Base-by-base conservation (phyloP, 805 yeast genomes). In the Wickerhamiella sergipiensis region DNA sequence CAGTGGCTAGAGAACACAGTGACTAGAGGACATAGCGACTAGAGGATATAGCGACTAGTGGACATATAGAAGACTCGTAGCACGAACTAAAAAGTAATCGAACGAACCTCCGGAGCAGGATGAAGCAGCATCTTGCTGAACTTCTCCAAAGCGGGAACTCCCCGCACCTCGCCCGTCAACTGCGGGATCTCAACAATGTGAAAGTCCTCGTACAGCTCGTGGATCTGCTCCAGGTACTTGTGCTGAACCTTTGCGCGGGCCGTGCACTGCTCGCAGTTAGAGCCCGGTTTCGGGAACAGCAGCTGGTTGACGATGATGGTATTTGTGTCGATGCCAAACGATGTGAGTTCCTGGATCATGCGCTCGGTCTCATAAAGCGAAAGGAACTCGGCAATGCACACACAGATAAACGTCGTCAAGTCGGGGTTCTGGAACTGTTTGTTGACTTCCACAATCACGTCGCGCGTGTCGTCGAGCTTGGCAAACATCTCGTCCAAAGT, bases 301-400 rank as follows among this genome's bases (percentile, higher is more conserved):
- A 92, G 75, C 70, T 92, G 98, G 71, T 92, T 92, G 50, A 94
- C 95, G 55, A 92, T 89, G 62, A 92, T 92, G 39, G 96, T 84
- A 68, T 88, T 90, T 55, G 94, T 95, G 67, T 92, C 99, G 83
- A 92, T 92, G 58, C 88, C 85, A 69, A 86, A 92, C 50, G 90
- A 80, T 69, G 88, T 83, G 66, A 92, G 78, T 67, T 92, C 99
- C 71, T 92, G 99, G 59, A 92, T 85, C 81, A 92, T 79, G 71
- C 99, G 81, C 71, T 92, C 99, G 18, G 97, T 90, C 69, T 92
- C 99, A 68, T 92, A 92, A 46, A 92, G 73, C 1, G 97, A 89
- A 64, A 92, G 75, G 69, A 92, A 92, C 71, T 92, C 99, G 47
- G 97, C 87, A 58, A 92, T 92, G 70, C 99, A 92, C 44, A 92